phyloP scores from a whole-genome alignment of 2,329 filamentous ascomycete species.

The Chaetomium sp. region DNA sequence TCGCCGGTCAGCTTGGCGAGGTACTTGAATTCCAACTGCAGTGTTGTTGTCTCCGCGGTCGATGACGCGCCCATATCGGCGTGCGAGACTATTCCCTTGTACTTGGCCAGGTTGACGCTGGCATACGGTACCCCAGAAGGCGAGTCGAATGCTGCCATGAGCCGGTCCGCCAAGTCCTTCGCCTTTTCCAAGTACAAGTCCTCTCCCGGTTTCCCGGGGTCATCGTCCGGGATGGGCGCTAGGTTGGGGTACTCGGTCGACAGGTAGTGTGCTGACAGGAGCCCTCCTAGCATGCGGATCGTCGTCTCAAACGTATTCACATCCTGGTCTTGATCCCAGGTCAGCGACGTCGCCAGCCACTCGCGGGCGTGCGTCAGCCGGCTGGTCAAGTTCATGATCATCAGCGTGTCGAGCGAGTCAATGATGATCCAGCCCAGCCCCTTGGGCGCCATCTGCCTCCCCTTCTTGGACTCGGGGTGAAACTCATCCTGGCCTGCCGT shows the following conservation, averaged over 20 bases:
- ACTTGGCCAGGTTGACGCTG: slow-evolving; percentile 82
- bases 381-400: slow-evolving; percentile 94
- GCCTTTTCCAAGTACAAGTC: slow-evolving; percentile 97
- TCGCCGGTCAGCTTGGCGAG: slow-evolving; percentile 93
- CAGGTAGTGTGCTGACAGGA: slow-evolving; percentile 94
- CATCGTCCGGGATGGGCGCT: slow-evolving; percentile 71
- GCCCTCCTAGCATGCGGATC: slow-evolving; percentile 92
- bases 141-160: slow-evolving; percentile 86
- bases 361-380: slow-evolving; percentile 81
- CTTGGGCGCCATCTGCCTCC: slow-evolving; percentile 80
- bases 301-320: slow-evolving; percentile 98
- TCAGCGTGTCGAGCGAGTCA: slow-evolving; percentile 93
- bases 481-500: slow-evolving; percentile 77
- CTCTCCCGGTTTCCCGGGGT: slow-evolving; percentile 73
- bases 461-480: slow-evolving; percentile 76
- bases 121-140: slow-evolving; percentile 84
- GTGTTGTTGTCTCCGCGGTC: slow-evolving; percentile 86
- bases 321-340: slow-evolving; percentile 90
- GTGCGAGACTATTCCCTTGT: slow-evolving; percentile 77
- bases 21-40: slow-evolving; percentile 98
- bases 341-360: slow-evolving; percentile 80
- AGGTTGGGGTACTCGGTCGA: slow-evolving; percentile 79
- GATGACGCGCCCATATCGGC: slow-evolving; percentile 85
- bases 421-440: slow-evolving; percentile 98
- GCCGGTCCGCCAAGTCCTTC: slow-evolving; percentile 83